phyloP scores from a whole-genome alignment of 768 basidiomycete species.

The Strobilomyces dryophilus region DNA sequence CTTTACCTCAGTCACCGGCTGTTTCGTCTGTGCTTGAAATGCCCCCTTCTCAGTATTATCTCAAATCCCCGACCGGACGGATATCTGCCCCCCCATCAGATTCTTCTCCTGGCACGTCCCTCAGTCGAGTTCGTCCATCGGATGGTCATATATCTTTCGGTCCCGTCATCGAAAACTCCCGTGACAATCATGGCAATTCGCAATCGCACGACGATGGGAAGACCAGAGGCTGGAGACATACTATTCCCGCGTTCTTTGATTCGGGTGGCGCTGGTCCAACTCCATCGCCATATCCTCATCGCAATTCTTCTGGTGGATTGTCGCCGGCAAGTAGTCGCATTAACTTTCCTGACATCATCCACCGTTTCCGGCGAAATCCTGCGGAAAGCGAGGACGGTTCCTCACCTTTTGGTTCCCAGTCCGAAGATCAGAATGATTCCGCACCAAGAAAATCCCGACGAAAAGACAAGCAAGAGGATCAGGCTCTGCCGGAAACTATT shows the following conservation, averaged over 20 bases:
- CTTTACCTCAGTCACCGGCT: conserved; percentile 11
- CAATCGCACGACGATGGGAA: conserved; percentile 40
- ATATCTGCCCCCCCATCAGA: conserved; percentile 35
- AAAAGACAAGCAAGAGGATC: conserved; percentile 14
- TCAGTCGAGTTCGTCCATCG: conserved; percentile 35
- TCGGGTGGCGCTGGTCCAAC: conserved; percentile 34
- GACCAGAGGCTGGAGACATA: conserved; percentile 24
- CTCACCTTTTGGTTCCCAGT: conserved; percentile 42
- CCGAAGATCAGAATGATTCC: conserved; percentile 36
- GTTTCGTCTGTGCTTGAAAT: conserved; percentile 15
- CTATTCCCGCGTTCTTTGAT: conserved; percentile 27
- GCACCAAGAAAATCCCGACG: conserved; percentile 14
- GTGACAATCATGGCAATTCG: conserved; percentile 45
- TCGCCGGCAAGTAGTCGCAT: conserved; percentile 45
- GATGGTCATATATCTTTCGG: conserved; percentile 59
- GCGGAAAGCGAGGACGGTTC: conserved; percentile 45
- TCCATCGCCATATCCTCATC: conserved; percentile 30
- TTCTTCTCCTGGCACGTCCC: conserved; percentile 37
- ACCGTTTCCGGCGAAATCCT: conserved; percentile 32
- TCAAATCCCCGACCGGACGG: conserved; percentile 15
- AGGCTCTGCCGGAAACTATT: conserved; percentile 20
- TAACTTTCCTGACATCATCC: conserved; percentile 36
- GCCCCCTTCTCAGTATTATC: conserved; percentile 5
- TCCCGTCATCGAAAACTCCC: conserved; percentile 45
- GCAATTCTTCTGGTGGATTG: conserved; percentile 26